Evolutionary conservation across 495 filamentous ascomycete species (phyloP).

Genomic region (Evernia prunastri): DNA sequence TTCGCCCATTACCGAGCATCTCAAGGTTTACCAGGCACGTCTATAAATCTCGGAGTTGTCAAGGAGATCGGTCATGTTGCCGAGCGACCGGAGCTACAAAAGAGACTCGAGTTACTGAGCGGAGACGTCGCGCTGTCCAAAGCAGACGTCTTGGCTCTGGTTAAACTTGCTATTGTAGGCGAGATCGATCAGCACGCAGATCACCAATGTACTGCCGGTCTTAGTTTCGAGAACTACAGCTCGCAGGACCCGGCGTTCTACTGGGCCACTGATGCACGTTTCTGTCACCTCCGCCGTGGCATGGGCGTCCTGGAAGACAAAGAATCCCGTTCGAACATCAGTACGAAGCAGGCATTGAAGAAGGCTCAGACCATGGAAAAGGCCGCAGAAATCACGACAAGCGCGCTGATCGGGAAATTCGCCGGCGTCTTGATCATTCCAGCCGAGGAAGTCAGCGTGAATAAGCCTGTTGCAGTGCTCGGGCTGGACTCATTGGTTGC

Average conservation of each 20-base stretch:
- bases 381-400: constrained; percentile 27
- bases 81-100: constrained; percentile 10
- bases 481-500: constrained; percentile 54
- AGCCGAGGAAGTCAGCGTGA: constrained; percentile 35
- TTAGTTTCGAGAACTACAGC: neutral
- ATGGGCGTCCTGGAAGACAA: neutral
- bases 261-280: constrained; percentile 42
- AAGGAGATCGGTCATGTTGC: constrained; percentile 45
- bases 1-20: constrained; percentile 28
- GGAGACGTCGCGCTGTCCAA: constrained; percentile 29
- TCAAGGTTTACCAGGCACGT: constrained; percentile 31
- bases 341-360: constrained; percentile 9
- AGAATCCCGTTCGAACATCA: neutral
- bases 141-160: constrained; percentile 29
- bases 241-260: constrained; percentile 30
- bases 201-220: neutral
- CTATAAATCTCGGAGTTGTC: constrained; percentile 51
- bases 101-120: constrained; percentile 23
- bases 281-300: constrained; percentile 34
- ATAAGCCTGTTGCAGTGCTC: constrained; percentile 35
- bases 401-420: constrained; percentile 29
- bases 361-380: constrained; percentile 24
- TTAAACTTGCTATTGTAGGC: constrained; percentile 7
- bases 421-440: constrained; percentile 34
- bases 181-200: neutral